Evolutionary conservation across 2,329 filamentous ascomycete genomes (phyloP), one percentile per base, ranked within the genome.

Genomic region (Iodosphaeria phyllophila): DNA sequence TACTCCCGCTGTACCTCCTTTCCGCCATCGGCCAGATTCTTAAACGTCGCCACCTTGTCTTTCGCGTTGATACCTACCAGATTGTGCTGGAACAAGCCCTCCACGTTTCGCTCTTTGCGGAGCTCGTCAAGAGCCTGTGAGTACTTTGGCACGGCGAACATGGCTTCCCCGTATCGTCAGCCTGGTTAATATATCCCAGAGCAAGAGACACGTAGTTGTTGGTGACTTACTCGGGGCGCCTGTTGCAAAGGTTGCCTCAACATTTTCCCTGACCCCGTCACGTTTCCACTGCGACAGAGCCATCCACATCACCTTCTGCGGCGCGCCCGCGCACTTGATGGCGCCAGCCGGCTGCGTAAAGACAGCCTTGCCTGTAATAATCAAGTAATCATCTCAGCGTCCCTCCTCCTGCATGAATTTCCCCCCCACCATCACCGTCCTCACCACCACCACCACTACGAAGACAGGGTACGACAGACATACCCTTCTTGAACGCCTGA

Each of bases 251-350:
- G 37, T 36, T 1, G 44, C 38, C 13, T 42, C 31, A 19, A 51
- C 43, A 12, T 42, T 31, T 16, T 19, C 22, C 15, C 12, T 17
- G 13, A 13, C 13, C 8, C 42, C 46, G 11, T 46, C 40, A 10
- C 40, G 38, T 28, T 46, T 35, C 48, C 48, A 51, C 29, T 50
- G 43, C 6, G 44, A 47, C 13, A 50, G 36, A 4, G 46, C 48
- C 45, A 51, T 48, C 48, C 48, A 51, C 35, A 51, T 37, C 29
- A 51, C 41, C 39, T 51, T 51, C 30, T 51, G 48, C 4, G 48
- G 48, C 1, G 46, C 48, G 9, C 48, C 48, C 8, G 48, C 48
- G 16, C 48, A 51, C 36, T 51, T 51, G 35, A 51, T 48, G 27
- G 47, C 27, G 8, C 48, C 48, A 2, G 45, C 30, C 9, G 48